A percentile compares a stretch with the other conserved stretches of the same genome.
These are phyloP conservation scores for Vairimorpha apis DNA, from an alignment of 371 early-diverging fungal genomes.

Conservation along the genomic window DNA sequence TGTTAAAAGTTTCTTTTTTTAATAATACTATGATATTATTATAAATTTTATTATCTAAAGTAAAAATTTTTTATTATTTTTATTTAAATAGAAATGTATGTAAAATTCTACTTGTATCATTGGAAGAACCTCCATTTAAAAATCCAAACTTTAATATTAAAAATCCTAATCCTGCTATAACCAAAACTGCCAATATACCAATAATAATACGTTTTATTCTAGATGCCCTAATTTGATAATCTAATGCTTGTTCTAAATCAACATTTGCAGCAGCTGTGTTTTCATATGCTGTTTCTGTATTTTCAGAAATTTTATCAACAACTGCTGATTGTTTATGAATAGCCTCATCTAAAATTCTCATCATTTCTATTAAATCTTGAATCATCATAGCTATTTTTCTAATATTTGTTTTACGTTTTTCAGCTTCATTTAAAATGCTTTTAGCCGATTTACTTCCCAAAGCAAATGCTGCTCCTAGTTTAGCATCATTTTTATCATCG, in stretches of 20 bases:
- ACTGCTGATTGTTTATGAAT: conserved; percentile 42
- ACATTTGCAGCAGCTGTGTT: conserved; percentile 57
- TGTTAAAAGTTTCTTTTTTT: too few species aligned
- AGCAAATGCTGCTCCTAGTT: conserved; percentile 56
- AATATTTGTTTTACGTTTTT: conserved; percentile 58
- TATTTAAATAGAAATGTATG: too few species aligned
- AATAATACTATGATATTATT: too few species aligned
- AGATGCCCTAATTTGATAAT: conserved; percentile 57
- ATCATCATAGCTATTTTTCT: conserved; percentile 54
- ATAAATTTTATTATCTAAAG: too few species aligned
- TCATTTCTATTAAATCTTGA: conserved; percentile 54
- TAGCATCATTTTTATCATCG: conserved; percentile 23
- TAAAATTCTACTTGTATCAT: too few species aligned
- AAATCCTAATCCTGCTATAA: conserved; percentile 12
- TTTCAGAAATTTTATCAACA: conserved; percentile 57
- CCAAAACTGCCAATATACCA: conserved; percentile 19
- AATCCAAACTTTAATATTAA: neutral
- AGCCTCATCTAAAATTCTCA: conserved; percentile 56
- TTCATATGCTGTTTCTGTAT: conserved; percentile 46
- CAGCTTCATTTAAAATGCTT: conserved; percentile 47
- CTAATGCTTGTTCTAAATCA: conserved; percentile 56
- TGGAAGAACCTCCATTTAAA: neutral
- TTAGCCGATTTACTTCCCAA: conserved; percentile 49
- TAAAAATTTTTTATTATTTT: too few species aligned
- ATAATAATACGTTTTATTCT: conserved; percentile 50